These are phyloP conservation scores for Nepenthes alata DNA, from an alignment of 179 eudicot genomes.

Conservation along the genomic window DNA sequence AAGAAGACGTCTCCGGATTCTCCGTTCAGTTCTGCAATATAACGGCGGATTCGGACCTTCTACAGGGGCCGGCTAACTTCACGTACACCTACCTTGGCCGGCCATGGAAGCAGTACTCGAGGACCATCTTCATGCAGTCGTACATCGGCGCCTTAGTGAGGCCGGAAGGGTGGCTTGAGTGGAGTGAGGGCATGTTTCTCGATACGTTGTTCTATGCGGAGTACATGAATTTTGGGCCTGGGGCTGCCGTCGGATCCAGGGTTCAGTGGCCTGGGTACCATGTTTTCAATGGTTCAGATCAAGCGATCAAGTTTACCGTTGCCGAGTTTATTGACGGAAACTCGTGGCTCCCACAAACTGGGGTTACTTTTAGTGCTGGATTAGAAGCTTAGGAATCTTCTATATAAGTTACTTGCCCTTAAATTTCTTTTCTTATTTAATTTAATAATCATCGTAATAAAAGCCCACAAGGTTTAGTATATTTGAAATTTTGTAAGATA, in stretches of 20 bases:
- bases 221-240: conserved; percentile 49
- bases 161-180: conserved; percentile 69
- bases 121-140: conserved; percentile 56
- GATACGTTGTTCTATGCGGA: conserved; percentile 66
- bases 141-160: conserved; percentile 33
- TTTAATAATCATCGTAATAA: no score
- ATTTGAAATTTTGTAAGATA: no score
- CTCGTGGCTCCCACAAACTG: conserved; percentile 69
- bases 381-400: conserved; percentile 2
- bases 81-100: conserved; percentile 56
- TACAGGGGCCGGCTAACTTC: conserved; percentile 11
- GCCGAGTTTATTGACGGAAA: conserved; percentile 66
- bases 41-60: conserved; percentile 23
- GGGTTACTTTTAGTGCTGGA: conserved; percentile 45
- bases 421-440: no score
- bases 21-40: conserved; percentile 64
- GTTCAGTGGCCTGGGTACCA: conserved; percentile 59
- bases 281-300: conserved; percentile 43
- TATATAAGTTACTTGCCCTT: no score
- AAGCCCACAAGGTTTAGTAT: no score
- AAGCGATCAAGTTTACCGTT: conserved; percentile 37
- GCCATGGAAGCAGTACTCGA: conserved; percentile 83
- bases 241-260: conserved; percentile 30
- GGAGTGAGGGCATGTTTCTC: conserved; percentile 56
- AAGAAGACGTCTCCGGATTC: conserved; percentile 69